Evolutionary conservation across 2,329 filamentous ascomycete genomes (phyloP), one percentile per base, ranked within the genome.

Genomic region (Nigrograna mackinnonii): DNA sequence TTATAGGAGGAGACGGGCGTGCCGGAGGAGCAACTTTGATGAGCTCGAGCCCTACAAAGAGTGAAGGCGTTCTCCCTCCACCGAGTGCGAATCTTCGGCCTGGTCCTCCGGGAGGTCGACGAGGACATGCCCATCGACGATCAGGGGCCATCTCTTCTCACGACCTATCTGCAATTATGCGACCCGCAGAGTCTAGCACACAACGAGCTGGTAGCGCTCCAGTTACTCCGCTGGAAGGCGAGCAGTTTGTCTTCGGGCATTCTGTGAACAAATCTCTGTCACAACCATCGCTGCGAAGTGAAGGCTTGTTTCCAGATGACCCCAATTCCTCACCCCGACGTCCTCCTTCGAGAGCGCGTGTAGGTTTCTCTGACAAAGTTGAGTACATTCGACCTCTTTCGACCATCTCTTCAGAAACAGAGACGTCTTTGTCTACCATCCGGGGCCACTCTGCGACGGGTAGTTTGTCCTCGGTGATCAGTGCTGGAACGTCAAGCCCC

Each of bases 381-480:
- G 89, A 95, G 65, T 91, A 87, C 49, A 91, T 91, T 55, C 82
- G 89, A 9, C 91, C 91, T 1, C 71, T 95, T 14, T 96, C 91
- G 2, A 76, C 91, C 16, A 84, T 95, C 12, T 95, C 90, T 1
- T 91, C 85, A 16, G 90, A 94, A 63, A 90, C 89, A 0, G 86
- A 89, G 34, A 91, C 85, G 60, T 94, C 87, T 3, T 73, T 83
- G 40, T 78, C 78, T 2, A 90, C 88, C 1, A 78, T 85, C 14
- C 80, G 83, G 30, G 82, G 83, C 4, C 89, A 92, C 64, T 89
- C 85, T 2, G 78, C 89, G 22, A 87, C 87, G 19, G 87, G 86
- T 43, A 95, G 88, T 66, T 83, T 94, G 35, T 91, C 87, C 4
- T 95, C 89, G 0, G 76, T 92, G 31, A 75, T 88, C 4, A 89